phyloP scores from a whole-genome alignment of 305 asterid species.

The Solanum aculeatissimum region DNA sequence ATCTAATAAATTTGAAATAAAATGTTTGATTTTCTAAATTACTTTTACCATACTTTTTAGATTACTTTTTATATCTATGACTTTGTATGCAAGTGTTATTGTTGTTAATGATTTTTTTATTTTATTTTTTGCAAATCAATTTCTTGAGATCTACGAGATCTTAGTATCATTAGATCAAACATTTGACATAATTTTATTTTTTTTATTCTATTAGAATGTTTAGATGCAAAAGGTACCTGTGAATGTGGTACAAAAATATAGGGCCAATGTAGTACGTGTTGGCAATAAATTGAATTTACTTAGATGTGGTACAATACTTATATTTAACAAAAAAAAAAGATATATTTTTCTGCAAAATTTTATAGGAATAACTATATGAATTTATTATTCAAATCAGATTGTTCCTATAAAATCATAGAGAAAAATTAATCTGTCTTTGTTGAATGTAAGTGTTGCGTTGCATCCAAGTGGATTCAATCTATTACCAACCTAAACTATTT shows the following conservation, averaged over 20 bases:
- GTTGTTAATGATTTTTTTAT: not conserved
- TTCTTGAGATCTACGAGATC: slow-evolving; percentile 8
- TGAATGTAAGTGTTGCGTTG: too few relatives aligned
- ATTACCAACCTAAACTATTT: too few relatives aligned
- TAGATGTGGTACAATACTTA: slow-evolving; percentile 1
- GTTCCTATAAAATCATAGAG: not conserved
- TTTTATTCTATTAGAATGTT: not conserved
- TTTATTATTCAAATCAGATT: not conserved
- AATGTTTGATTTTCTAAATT: too few relatives aligned
- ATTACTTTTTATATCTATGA: not conserved
- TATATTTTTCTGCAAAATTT: slow-evolving; percentile 7
- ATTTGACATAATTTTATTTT: slow-evolving; percentile 34
- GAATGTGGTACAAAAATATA: slow-evolving; percentile 23
- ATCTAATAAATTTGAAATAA: too few relatives aligned
- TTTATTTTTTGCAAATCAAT: slow-evolving; percentile 2
- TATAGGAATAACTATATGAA: not conserved
- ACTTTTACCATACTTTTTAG: not conserved
- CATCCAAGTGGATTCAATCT: too few relatives aligned
- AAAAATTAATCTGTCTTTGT: too few relatives aligned
- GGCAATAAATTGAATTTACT: slow-evolving; percentile 27
- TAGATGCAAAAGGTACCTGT: slow-evolving; percentile 8
- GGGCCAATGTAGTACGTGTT: slow-evolving; percentile 29
- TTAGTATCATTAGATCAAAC: slow-evolving; percentile 25
- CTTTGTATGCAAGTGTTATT: not conserved
- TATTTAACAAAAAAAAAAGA: not conserved